Percentiles rank a stretch among this genome's conserved stretches.
Conservation (phyloP, 208 protist genomes). For the Leishmania turanica region DNA sequence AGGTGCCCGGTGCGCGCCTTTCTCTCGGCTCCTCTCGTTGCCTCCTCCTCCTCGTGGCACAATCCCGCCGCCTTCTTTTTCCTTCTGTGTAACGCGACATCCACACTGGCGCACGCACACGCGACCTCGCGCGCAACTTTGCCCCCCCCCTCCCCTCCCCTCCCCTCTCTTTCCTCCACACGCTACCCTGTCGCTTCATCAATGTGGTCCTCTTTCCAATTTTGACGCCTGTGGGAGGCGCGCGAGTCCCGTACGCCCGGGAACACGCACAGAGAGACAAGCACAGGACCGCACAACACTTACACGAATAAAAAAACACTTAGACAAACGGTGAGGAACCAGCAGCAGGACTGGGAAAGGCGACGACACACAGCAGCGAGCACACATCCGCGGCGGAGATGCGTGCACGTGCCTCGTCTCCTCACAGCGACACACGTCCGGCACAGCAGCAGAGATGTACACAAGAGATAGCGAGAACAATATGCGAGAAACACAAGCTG, state of each 20-base stretch:
- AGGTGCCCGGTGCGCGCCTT: neutral
- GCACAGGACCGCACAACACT: neutral
- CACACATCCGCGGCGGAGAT: neutral
- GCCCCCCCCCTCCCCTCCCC: too few species aligned
- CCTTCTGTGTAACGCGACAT: neutral
- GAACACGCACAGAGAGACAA: neutral
- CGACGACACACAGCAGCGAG: neutral
- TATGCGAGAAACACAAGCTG: constrained; percentile 6
- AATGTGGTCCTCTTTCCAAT: too few species aligned
- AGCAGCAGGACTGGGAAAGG: neutral
- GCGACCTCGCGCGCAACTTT: neutral
- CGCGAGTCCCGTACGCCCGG: neutral
- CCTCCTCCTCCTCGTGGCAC: neutral
- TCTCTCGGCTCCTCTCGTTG: neutral
- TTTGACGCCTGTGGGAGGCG: too few species aligned
- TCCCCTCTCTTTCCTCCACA: neutral
- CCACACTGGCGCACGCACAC: neutral
- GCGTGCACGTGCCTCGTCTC: neutral
- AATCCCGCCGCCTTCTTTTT: neutral
- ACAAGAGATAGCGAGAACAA: neutral
- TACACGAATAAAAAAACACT: neutral
- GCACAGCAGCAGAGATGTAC: neutral
- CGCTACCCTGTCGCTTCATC: neutral
- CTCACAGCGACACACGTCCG: neutral
- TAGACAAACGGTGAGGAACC: neutral